Evolutionary conservation across 176 grass and related monocot species (phyloP).

Genomic region (Avena eriantha): DNA sequence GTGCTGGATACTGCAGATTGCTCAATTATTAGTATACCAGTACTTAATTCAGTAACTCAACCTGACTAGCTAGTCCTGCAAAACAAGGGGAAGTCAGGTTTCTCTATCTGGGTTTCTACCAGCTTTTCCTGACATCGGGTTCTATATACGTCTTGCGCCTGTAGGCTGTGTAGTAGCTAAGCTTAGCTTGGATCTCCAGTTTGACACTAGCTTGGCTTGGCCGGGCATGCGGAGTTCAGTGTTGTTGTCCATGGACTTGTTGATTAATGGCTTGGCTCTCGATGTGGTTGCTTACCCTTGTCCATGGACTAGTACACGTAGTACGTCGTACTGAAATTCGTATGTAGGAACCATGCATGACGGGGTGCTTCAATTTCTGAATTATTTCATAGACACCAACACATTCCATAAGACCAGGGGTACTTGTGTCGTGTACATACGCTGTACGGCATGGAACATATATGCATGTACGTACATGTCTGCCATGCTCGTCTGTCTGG

Average conservation of each 20-base stretch:
- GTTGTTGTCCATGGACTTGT: no score
- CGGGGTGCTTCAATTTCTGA: no score
- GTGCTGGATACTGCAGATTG: background rate
- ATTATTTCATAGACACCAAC: background rate
- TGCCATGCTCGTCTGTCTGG: background rate
- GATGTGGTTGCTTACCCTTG: no score
- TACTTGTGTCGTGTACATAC: background rate
- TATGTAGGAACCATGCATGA: no score
- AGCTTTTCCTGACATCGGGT: constrained; percentile 22
- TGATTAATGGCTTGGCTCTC: no score
- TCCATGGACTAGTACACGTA: no score
- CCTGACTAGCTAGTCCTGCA: background rate
- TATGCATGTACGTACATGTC: background rate
- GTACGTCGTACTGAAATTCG: no score
- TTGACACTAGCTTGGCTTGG: no score
- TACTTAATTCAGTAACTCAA: background rate
- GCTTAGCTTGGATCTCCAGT: no score
- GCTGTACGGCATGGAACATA: no score
- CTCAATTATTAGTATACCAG: background rate
- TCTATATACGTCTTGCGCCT: background rate
- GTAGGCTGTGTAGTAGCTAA: no score
- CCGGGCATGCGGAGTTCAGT: no score
- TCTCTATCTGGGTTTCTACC: background rate
- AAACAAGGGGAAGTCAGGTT: background rate
- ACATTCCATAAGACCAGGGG: background rate